Percentiles rank a stretch among this genome's conserved stretches.
phyloP scores from a whole-genome alignment of 805 yeast species.

The Saturnispora dispora region DNA sequence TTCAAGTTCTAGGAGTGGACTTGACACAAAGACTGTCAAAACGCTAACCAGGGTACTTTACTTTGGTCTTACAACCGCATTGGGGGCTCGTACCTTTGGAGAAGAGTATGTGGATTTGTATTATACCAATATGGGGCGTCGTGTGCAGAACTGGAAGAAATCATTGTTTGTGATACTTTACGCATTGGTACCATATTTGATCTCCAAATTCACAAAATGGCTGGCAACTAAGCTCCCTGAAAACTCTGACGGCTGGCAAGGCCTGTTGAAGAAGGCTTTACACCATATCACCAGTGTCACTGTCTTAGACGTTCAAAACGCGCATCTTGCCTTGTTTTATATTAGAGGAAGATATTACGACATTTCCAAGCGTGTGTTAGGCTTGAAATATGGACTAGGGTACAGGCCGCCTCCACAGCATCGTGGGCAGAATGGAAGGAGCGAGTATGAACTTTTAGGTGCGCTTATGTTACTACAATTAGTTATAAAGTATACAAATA shows the following conservation, averaged over 20 bases:
- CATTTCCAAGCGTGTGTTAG: conserved; percentile 65
- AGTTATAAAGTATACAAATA: conserved; percentile 31
- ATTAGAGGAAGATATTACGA: conserved; percentile 76
- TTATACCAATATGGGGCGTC: conserved; percentile 28
- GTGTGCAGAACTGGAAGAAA: conserved; percentile 39
- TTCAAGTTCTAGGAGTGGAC: conserved; percentile 52
- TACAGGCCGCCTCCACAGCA: conserved; percentile 39
- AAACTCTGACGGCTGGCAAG: neutral
- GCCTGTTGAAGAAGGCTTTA: conserved; percentile 11
- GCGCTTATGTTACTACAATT: conserved; percentile 47
- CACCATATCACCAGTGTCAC: conserved; percentile 33
- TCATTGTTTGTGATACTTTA: conserved; percentile 52
- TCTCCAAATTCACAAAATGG: conserved; percentile 23
- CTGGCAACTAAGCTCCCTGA: neutral
- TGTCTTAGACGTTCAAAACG: conserved; percentile 46
- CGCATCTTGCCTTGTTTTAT: conserved; percentile 77
- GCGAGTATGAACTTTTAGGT: conserved; percentile 70
- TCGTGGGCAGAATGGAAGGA: conserved; percentile 10
- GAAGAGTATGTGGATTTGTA: conserved; percentile 86
- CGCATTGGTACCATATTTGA: conserved; percentile 52
- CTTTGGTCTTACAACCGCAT: conserved; percentile 62
- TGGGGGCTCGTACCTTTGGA: conserved; percentile 78
- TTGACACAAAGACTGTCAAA: conserved; percentile 53
- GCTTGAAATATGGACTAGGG: conserved; percentile 70
- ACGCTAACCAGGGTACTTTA: conserved; percentile 53